Conservation (phyloP, 352 stramenopile genomes). For the Phytophthora syringae region DNA sequence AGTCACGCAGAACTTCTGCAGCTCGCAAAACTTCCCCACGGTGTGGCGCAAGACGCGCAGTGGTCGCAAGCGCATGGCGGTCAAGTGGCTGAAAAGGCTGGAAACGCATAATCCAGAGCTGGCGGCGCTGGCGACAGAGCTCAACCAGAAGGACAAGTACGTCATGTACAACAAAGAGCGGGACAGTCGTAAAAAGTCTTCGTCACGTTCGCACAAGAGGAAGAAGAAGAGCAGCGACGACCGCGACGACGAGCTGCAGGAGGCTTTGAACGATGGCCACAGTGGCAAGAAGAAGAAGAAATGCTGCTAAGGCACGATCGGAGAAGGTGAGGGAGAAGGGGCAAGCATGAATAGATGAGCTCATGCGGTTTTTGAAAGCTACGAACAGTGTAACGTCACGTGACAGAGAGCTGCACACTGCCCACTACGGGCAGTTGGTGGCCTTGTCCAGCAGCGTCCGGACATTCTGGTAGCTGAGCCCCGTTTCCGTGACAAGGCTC, state of each 20-base stretch:
- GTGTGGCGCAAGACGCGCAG: conserved; percentile 91
- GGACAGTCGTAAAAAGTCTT: conserved; percentile 17
- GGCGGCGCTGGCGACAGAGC: conserved; percentile 67
- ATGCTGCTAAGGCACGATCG: conserved; percentile 17
- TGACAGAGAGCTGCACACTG: neutral
- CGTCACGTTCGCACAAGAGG: conserved; percentile 33
- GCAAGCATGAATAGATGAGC: conserved; percentile 6
- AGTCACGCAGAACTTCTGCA: conserved; percentile 96
- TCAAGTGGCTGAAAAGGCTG: conserved; percentile 93
- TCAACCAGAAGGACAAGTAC: conserved; percentile 92
- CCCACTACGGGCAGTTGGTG: conserved; percentile 29
- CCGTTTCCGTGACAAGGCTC: conserved; percentile 36
- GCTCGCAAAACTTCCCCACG: conserved; percentile 84
- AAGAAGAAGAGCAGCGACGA: conserved; percentile 53
- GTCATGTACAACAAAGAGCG: conserved; percentile 74
- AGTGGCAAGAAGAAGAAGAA: conserved; percentile 44
- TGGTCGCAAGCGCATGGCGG: conserved; percentile 95
- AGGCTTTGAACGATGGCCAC: conserved; percentile 15
- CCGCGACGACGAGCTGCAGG: conserved; percentile 24
- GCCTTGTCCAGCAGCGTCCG: conserved; percentile 29
- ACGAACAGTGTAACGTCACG: conserved; percentile 1
- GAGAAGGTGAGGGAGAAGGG: neutral
- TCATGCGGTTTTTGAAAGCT: neutral
- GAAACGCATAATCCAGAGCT: conserved; percentile 85
- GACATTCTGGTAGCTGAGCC: conserved; percentile 44